phyloP scores from a whole-genome alignment of 768 basidiomycete genomes.

The Leccinum broughii region DNA sequence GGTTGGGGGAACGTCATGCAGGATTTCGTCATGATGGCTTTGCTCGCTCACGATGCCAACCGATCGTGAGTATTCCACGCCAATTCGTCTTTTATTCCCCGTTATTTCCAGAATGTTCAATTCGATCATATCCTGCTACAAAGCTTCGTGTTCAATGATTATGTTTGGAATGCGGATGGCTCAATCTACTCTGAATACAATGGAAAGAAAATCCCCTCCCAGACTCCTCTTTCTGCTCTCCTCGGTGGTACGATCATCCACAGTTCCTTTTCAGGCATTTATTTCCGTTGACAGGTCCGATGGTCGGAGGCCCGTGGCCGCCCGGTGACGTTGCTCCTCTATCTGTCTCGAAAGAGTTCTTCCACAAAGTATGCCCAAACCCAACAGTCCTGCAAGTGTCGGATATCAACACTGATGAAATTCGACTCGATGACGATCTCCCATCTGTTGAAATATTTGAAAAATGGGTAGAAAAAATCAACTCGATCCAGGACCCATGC shows the following conservation, averaged over 20 bases:
- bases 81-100: not conserved
- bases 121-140: not conserved
- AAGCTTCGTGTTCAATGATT: slow-evolving; percentile 47
- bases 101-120: slow-evolving; percentile 4
- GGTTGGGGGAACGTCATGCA: slow-evolving; percentile 47
- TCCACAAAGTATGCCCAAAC: slow-evolving; percentile 40
- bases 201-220: slow-evolving; percentile 39
- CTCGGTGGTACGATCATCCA: slow-evolving; percentile 33
- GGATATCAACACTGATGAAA: slow-evolving; percentile 31
- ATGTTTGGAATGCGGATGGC: slow-evolving; percentile 39
- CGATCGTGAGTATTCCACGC: slow-evolving; percentile 32
- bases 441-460: slow-evolving; percentile 35
- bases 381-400: slow-evolving; percentile 35
- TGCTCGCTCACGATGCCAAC: slow-evolving; percentile 36
- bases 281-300: slow-evolving; percentile 34
- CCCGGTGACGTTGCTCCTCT: slow-evolving; percentile 33
- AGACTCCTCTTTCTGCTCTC: slow-evolving; percentile 42
- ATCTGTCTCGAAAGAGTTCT: slow-evolving; percentile 39
- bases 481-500: slow-evolving; percentile 39
- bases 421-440: slow-evolving; percentile 25
- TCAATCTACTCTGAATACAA: slow-evolving; percentile 39
- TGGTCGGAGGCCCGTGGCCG: slow-evolving; percentile 42
- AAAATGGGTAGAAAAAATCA: slow-evolving; percentile 40
- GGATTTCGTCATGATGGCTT: slow-evolving; percentile 37
- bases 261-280: not conserved